Evolutionary conservation across 805 yeast genomes (phyloP), one percentile per base, ranked within the genome.

Genomic region (Scheffersomyces stipitis): DNA sequence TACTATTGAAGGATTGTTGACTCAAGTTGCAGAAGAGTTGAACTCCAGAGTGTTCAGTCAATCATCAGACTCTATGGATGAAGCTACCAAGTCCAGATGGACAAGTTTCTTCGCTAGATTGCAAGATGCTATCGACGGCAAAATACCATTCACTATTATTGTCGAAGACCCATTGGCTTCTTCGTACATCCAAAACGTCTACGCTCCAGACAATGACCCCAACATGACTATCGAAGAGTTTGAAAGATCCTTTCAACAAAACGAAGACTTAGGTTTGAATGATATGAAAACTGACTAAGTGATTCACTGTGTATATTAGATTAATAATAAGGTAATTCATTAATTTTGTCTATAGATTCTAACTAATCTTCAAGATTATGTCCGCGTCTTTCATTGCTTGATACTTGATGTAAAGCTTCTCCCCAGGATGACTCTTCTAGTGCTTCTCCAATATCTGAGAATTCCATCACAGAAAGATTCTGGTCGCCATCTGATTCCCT

Each of bases 191-290:
- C 99, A 93, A 66, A 93, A 93, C 58, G 93, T 91, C n/a, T 93
- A 90, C 57, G 99, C 99, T 24, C 99, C 99, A 18, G 99, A 93
- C 65, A 78, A 78, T 28, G 99, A 93, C 66, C 99, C 99, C 47
- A 87, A 91, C 59, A 93, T 93, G 98, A 73, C 61, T 28, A 78
- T 86, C 42, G 96, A 85, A 64, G 96, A 93, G 40, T 87, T 79
- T 50, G 96, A 88, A 49, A 85, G 99, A 71, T 82, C 96, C 2
- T 69, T 72, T 28, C 84, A 87, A 54, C 95, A 90, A 63, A 89
- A 93, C 58, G 99, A 93, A 56, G 91, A 84, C 29, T 75, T 93
- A 46, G 99, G 99, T 15, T 70, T 93, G 56, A 71, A 66, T 44
- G 82, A 77, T 52, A 78, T 69, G 66, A 56, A 64, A 33, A 54